These are phyloP conservation scores for Gyromitra esculenta DNA, from an alignment of 2,329 filamentous ascomycete species.

Conservation along the genomic window DNA sequence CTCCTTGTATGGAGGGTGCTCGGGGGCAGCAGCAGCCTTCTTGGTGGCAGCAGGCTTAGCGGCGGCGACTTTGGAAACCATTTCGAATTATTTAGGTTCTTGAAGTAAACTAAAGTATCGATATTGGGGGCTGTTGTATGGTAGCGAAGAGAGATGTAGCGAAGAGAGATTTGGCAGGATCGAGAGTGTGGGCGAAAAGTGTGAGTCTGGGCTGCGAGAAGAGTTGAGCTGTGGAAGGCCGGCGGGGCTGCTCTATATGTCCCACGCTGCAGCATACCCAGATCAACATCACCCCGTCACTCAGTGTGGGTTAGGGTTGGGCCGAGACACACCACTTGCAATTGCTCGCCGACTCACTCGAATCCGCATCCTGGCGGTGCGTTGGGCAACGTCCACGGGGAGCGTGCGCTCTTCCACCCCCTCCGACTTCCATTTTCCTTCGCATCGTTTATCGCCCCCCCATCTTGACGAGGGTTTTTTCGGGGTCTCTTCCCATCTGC, in stretches of 20 bases:
- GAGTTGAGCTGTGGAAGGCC: conserved; percentile 49
- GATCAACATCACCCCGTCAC: conserved; percentile 53
- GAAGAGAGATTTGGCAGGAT: conserved; percentile 16
- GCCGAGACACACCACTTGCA: conserved; percentile 44
- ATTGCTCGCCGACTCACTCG: conserved; percentile 48
- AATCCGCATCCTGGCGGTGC: conserved; percentile 36
- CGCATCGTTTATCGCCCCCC: conserved; percentile 37
- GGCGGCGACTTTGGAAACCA: conserved; percentile 55
- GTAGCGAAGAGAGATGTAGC: conserved; percentile 9
- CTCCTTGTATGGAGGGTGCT: conserved; percentile 75
- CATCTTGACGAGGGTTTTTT: conserved; percentile 46
- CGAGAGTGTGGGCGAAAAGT: conserved; percentile 33
- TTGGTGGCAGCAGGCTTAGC: conserved; percentile 65
- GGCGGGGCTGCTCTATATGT: conserved; percentile 53
- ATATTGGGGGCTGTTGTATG: neutral
- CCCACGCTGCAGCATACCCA: conserved; percentile 52
- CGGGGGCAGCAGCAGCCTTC: conserved; percentile 67
- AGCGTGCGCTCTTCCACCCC: conserved; percentile 33
- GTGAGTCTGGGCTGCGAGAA: conserved; percentile 42
- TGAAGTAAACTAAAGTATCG: neutral
- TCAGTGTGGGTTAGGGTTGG: conserved; percentile 43
- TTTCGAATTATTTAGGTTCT: conserved; percentile 38
- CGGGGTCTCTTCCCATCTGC: conserved; percentile 49
- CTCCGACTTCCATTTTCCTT: conserved; percentile 24
- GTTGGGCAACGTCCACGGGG: conserved; percentile 46